Base-by-base conservation (phyloP, 805 yeast species). In the Komagataella phaffii region DNA sequence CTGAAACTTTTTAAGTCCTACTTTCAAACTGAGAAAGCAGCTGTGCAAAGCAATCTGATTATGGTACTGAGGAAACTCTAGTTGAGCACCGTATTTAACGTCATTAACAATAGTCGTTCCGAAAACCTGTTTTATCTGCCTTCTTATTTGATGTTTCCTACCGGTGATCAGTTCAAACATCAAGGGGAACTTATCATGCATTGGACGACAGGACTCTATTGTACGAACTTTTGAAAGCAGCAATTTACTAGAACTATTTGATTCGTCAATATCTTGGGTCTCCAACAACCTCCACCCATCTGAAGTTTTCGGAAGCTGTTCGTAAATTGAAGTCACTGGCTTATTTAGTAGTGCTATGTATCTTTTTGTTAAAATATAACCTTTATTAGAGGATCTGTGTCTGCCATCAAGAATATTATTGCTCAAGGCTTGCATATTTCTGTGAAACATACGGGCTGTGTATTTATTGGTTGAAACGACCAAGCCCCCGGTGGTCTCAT, bases 41-140 rank as follows among this genome's bases (percentile, higher is more conserved):
- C 36, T 18, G 17, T 47, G 49, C 17, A 47, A 24, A n/a, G 45
- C 49, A n/a, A 47, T 24, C 17, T 47, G 49, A 10, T 49, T 14
- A 45, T 50, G 48, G 8, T 47, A 18, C 23, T 19, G 21, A 1
- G 43, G 50, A 24, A 24, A 21, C 24, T 40, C 47, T 36, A 17
- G 23, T 24, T 24, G 14, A 17, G 18, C 18, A 43, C 23, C 45
- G 18, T 43, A 49, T 49, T 30, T 8, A 40, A 49, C 47, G 7
- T 45, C 48, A n/a, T 50, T 50, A 10, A 23, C 49, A 12, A 45
- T 21, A 12, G 24, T 50, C 14, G 50, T 24, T 12, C 24, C n/a
- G 50, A 47, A 50, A 17, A 45, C 44, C 18, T 17, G 21, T 30
- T 47, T 23, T 30, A 47, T 14, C 8, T 47, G 49, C 46, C 19